Percentiles rank a stretch among this genome's conserved stretches.
Evolutionary conservation across 1,139 yeast species (phyloP).

Genomic region (Pneumocystis jirovecii): DNA sequence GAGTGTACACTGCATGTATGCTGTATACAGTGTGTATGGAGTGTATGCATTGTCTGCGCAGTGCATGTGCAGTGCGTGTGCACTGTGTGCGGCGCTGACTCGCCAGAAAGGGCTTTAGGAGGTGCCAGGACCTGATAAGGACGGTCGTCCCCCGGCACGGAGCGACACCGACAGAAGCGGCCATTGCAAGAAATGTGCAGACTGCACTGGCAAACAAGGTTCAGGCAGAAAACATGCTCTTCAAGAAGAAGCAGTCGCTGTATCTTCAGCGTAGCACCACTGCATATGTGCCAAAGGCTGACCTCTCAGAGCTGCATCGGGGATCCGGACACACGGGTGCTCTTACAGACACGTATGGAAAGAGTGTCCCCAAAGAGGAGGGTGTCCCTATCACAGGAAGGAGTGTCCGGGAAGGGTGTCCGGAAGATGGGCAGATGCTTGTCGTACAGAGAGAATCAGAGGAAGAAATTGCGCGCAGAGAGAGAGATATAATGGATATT

Average conservation of each 20-base stretch:
- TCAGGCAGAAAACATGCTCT: slow-evolving; percentile 60
- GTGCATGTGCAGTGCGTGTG: background rate
- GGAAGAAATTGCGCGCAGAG: slow-evolving; percentile 49
- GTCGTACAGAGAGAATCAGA: too few relatives aligned
- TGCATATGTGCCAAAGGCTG: slow-evolving; percentile 1
- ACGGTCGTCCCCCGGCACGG: slow-evolving; percentile 30
- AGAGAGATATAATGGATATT: slow-evolving; percentile 70
- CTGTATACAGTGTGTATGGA: too few relatives aligned
- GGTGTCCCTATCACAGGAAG: too few relatives aligned
- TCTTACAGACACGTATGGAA: too few relatives aligned
- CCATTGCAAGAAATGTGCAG: slow-evolving; percentile 65
- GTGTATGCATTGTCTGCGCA: too few relatives aligned
- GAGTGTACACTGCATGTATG: too few relatives aligned
- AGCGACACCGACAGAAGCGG: slow-evolving; percentile 33
- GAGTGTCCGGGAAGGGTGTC: too few relatives aligned
- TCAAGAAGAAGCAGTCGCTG: slow-evolving; percentile 75
- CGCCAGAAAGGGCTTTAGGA: slow-evolving; percentile 39
- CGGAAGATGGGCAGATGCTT: slow-evolving; percentile 11
- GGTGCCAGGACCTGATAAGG: slow-evolving; percentile 62
- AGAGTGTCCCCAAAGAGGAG: too few relatives aligned
- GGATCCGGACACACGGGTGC: too few relatives aligned
- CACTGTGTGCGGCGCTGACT: background rate
- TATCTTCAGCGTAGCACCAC: slow-evolving; percentile 46
- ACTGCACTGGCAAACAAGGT: slow-evolving; percentile 73
- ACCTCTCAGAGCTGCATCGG: too few relatives aligned